Conservation (phyloP, 2,329 filamentous ascomycete genomes). For the Stylonectria norvegica region DNA sequence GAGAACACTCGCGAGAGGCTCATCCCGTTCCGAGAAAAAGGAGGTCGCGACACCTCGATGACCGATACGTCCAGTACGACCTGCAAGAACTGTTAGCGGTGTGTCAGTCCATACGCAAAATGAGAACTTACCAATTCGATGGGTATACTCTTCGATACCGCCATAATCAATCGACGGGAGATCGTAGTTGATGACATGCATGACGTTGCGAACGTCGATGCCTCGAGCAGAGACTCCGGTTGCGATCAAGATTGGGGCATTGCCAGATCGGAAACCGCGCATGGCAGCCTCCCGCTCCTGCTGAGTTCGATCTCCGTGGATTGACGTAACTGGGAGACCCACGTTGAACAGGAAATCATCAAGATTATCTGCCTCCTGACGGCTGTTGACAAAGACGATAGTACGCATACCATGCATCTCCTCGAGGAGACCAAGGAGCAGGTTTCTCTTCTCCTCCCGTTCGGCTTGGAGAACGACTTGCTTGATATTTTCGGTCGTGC, state of each 20-base stretch:
- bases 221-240: constrained; percentile 87
- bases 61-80: constrained; percentile 91
- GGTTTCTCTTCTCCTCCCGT: constrained; percentile 62
- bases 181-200: constrained; percentile 93
- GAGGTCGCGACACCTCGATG: constrained; percentile 82
- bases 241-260: constrained; percentile 75
- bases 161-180: constrained; percentile 70
- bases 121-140: constrained; percentile 73
- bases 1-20: constrained; percentile 67
- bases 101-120: not conserved
- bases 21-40: constrained; percentile 78
- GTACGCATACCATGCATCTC: constrained; percentile 71
- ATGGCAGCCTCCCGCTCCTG: constrained; percentile 88
- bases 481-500: constrained; percentile 75
- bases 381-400: constrained; percentile 86
- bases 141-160: constrained; percentile 91
- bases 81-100: constrained; percentile 37
- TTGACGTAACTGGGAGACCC: constrained; percentile 77
- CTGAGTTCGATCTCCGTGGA: constrained; percentile 84
- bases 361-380: constrained; percentile 72
- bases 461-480: constrained; percentile 72
- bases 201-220: constrained; percentile 80
- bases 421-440: constrained; percentile 69
- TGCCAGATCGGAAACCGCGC: constrained; percentile 75
- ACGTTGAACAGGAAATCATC: constrained; percentile 86